phyloP scores from a whole-genome alignment of 1,284 basidiomycete species.

The Tilletia indica region DNA sequence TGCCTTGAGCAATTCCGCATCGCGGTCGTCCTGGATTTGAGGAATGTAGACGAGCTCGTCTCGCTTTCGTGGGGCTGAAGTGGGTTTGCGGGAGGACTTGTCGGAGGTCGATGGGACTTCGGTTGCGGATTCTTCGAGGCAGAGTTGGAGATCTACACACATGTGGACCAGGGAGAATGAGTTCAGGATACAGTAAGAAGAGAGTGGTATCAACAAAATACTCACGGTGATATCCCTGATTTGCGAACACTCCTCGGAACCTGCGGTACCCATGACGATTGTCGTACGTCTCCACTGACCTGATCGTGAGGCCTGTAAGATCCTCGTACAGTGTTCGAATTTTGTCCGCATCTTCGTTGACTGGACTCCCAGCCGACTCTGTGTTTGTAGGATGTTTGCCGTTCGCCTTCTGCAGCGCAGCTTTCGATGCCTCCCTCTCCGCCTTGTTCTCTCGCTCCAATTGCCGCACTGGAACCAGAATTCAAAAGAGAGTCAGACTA shows the following conservation, averaged over 20 bases:
- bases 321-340: conserved; percentile 53
- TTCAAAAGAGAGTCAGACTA: background rate
- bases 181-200: background rate
- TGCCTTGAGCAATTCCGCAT: conserved; percentile 30
- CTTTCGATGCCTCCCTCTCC: conserved; percentile 11
- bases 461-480: background rate
- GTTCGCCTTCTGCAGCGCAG: background rate
- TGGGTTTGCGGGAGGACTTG: background rate
- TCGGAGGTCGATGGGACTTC: conserved; percentile 10
- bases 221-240: conserved; percentile 45
- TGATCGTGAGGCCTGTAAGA: conserved; percentile 48
- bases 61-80: conserved; percentile 20
- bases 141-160: conserved; percentile 38
- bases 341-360: conserved; percentile 36
- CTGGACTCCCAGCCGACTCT: background rate
- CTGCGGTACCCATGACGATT: conserved; percentile 21
- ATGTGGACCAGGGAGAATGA: background rate
- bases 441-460: conserved; percentile 14
- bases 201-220: background rate
- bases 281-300: conserved; percentile 35
- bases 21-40: conserved; percentile 44
- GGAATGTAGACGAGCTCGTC: conserved; percentile 50
- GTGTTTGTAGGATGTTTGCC: background rate
- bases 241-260: conserved; percentile 45
- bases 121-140: conserved; percentile 40